Conservation (phyloP, 2,329 filamentous ascomycete genomes). For the Phaeophleospora eucalypticola region DNA sequence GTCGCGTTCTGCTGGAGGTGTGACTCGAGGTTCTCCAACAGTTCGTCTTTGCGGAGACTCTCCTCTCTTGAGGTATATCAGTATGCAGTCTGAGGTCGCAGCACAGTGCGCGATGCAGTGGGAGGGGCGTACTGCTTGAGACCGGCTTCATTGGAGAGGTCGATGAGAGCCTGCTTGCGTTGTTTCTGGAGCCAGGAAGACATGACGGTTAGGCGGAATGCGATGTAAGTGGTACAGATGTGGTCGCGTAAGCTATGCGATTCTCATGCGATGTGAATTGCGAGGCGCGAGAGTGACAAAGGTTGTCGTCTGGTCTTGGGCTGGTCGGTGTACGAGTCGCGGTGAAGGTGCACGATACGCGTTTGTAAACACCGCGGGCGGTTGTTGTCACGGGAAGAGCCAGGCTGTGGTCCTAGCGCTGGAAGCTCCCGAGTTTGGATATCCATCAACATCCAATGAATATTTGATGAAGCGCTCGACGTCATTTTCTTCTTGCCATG, state of each 20-base stretch:
- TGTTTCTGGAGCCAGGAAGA: conserved; percentile 31
- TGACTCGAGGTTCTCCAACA: conserved; percentile 70
- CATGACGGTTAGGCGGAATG: conserved; percentile 11
- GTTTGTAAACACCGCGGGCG: too few relatives aligned
- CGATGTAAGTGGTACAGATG: conserved; percentile 28
- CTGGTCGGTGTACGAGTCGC: too few relatives aligned
- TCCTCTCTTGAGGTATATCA: conserved; percentile 38
- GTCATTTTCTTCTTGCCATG: too few relatives aligned
- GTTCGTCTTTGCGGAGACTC: conserved; percentile 69
- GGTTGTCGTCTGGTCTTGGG: too few relatives aligned
- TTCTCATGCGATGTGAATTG: conserved; percentile 20
- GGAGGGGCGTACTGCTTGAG: conserved; percentile 24
- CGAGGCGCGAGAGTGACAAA: too few relatives aligned
- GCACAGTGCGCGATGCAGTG: neutral
- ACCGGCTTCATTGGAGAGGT: conserved; percentile 29
- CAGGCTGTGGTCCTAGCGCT: too few relatives aligned
- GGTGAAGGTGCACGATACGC: too few relatives aligned
- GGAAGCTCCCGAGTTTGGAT: too few relatives aligned
- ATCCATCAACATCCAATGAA: too few relatives aligned
- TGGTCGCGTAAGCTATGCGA: conserved; percentile 50
- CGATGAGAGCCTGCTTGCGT: conserved; percentile 29
- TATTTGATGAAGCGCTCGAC: too few relatives aligned
- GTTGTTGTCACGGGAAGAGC: too few relatives aligned
- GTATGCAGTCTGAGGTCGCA: neutral
- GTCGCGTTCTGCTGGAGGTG: conserved; percentile 66